phyloP scores from a whole-genome alignment of 495 filamentous ascomycete species.

The Talaromyces thailandensis region DNA sequence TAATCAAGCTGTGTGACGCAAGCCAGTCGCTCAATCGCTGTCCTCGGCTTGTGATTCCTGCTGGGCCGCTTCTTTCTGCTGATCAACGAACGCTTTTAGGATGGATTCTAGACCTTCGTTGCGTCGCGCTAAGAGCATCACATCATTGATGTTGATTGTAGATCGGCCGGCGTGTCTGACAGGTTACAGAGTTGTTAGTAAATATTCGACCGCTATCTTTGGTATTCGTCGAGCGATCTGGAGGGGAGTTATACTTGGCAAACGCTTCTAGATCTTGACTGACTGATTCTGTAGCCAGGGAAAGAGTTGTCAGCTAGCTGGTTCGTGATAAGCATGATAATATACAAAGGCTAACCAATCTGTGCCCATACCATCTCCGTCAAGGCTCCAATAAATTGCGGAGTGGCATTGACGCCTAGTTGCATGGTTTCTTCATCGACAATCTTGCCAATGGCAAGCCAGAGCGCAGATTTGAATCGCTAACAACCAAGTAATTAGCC shows the following conservation, averaged over 20 bases:
- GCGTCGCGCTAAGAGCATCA: slow-evolving; percentile 73
- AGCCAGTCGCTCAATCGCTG: slow-evolving; percentile 1
- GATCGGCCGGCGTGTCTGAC: slow-evolving; percentile 70
- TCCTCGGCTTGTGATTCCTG: neutral
- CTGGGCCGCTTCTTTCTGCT: slow-evolving; percentile 25
- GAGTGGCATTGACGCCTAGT: slow-evolving; percentile 76
- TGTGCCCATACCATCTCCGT: slow-evolving; percentile 90
- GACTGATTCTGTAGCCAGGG: slow-evolving; percentile 48
- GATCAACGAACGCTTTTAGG: slow-evolving; percentile 57
- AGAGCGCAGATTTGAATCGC: slow-evolving; percentile 90
- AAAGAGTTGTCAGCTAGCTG: neutral
- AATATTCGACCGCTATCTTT: neutral
- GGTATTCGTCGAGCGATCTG: neutral
- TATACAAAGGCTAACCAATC: slow-evolving; percentile 49
- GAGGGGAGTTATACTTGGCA: slow-evolving; percentile 44
- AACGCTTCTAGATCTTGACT: slow-evolving; percentile 74
- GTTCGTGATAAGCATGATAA: neutral
- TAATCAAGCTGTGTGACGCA: neutral
- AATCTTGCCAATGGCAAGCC: slow-evolving; percentile 81
- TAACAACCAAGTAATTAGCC: slow-evolving; percentile 18
- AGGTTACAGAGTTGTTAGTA: slow-evolving; percentile 9
- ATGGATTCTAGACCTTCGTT: slow-evolving; percentile 77
- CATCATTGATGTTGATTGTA: slow-evolving; percentile 75
- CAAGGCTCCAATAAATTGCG: slow-evolving; percentile 88
- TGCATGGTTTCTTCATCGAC: slow-evolving; percentile 77